Base-by-base conservation (phyloP, 108 stramenopile genomes). In the Cyclotella baltica region DNA sequence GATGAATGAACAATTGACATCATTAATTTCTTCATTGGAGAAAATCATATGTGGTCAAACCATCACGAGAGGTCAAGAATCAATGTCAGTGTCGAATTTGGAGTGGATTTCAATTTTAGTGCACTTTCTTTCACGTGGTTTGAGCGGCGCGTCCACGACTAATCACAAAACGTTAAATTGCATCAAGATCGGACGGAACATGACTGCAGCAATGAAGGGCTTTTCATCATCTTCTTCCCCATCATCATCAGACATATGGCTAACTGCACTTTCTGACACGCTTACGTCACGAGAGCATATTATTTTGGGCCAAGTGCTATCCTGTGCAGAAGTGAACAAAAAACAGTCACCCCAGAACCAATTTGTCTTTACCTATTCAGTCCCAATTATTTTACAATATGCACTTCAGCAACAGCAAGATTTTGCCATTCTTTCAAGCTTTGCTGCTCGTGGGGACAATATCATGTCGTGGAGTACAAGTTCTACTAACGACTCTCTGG, bases 401-500 rank as follows among this genome's bases (percentile, higher is more conserved):
- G 33, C 80, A 16, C 73, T 81, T 23, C 62, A 75, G 62, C 51
- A 70, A 52, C 80, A 81, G 22, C 62, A 56, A 19, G 81, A 78
- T 47, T 67, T 83, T 9, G 72, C 81, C 20, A 73, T 67, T 18
- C 65, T 83, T 23, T 46, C 77, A 16, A 73, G 52, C 15, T 83
- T 78, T 61, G 64, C 66, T 43, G 81, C 81, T 35, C 37, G 65
- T 13, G 81, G 81, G 13, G 81, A 83, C 25, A 36, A 83, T 31
- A 68, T 83, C 36, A 48, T 62, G 23, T 47, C 50, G 23, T 78
- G 72, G 77, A 22, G 73, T 18, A 30, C 58, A 23, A 23, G 3
- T 59, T 46, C 33, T 48, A 61, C 22, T 20, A 22, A 33, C 16
- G 18, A 50, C 1, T 20, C 48, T 1, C n/a, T 29, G 9, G 77